A percentile compares a stretch with the other conserved stretches of the same genome.
Conservation (phyloP, 1,139 yeast genomes). For the Hemisphaericaspora xylofermentans region DNA sequence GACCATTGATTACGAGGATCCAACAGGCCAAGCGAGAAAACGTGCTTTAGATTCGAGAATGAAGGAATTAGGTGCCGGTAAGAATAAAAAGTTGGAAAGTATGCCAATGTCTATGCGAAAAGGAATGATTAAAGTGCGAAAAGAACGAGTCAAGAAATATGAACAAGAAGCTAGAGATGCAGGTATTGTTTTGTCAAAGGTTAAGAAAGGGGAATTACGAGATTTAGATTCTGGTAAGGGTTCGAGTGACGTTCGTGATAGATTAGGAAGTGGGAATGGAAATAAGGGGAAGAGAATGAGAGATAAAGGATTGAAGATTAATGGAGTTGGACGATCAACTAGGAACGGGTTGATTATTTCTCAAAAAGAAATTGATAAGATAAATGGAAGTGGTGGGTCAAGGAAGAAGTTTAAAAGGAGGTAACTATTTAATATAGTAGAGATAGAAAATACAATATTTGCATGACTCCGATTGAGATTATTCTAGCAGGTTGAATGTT, state of each 20-base stretch:
- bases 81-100: slow-evolving; percentile 56
- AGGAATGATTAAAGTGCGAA: slow-evolving; percentile 68
- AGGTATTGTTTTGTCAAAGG: slow-evolving; percentile 75
- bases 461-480: no score
- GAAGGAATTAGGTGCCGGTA: slow-evolving; percentile 50
- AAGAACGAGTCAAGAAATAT: slow-evolving; percentile 50
- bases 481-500: no score
- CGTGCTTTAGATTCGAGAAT: slow-evolving; percentile 73
- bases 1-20: slow-evolving; percentile 64
- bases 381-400: slow-evolving; percentile 18
- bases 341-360: slow-evolving; percentile 80
- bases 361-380: slow-evolving; percentile 61
- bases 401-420: slow-evolving; percentile 6
- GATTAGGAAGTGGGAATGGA: slow-evolving; percentile 58
- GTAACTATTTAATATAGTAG: no score
- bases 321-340: slow-evolving; percentile 76
- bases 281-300: slow-evolving; percentile 40
- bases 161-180: slow-evolving; percentile 84
- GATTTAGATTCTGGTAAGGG: slow-evolving; percentile 56
- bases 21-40: slow-evolving; percentile 78
- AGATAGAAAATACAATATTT: no score
- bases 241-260: slow-evolving; percentile 48
- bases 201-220: slow-evolving; percentile 63
- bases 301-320: slow-evolving; percentile 77
- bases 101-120: slow-evolving; percentile 89